These are phyloP conservation scores for Mucor lusitanicus DNA, from an alignment of 371 early-diverging fungal genomes.

Conservation along the genomic window DNA sequence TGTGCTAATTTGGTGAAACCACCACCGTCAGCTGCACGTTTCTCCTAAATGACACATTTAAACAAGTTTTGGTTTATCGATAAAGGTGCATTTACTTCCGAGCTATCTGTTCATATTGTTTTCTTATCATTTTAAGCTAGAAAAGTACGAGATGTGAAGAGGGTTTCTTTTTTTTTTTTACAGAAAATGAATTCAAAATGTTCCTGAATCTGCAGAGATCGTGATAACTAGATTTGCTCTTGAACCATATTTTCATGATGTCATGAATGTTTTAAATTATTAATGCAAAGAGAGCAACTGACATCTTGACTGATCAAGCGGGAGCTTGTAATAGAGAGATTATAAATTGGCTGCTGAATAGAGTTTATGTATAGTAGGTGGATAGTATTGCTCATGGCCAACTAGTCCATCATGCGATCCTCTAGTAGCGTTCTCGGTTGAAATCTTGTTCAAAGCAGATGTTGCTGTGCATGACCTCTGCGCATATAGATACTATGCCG, in stretches of 20 bases:
- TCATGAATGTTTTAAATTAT: background rate
- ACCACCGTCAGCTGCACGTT: background rate
- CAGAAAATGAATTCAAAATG: background rate
- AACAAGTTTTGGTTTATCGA: background rate
- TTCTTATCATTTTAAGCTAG: background rate
- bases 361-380: background rate
- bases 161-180: no score
- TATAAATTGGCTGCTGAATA: background rate
- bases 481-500: background rate
- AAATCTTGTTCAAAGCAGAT: background rate
- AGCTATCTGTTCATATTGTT: background rate
- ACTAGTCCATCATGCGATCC: background rate
- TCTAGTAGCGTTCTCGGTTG: background rate
- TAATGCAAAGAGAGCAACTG: background rate
- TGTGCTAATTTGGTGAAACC: background rate
- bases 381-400: background rate
- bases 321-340: background rate
- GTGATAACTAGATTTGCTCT: background rate
- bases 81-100: background rate
- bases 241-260: background rate
- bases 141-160: no score
- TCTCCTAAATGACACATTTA: background rate
- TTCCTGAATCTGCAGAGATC: background rate
- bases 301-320: background rate
- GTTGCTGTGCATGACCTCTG: background rate